Percentiles rank a stretch among this genome's conserved stretches.
Conservation (phyloP, 257 asterid species). For the Solanum peruvianum region DNA sequence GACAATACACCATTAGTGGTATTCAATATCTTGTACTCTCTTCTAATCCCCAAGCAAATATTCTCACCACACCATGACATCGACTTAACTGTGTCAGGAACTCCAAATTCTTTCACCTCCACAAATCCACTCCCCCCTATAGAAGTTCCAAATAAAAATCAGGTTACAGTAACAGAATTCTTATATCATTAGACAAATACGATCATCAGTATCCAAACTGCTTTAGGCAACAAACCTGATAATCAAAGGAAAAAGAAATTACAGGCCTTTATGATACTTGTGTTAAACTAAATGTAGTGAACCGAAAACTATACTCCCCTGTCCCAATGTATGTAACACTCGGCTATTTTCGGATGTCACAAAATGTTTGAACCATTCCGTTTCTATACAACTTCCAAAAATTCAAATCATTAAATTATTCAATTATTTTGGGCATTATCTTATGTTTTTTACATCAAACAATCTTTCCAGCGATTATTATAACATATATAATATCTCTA, state of each 20-base stretch:
- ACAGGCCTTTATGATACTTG: neutral
- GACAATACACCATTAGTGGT: conserved; percentile 73
- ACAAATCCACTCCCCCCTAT: conserved; percentile 92
- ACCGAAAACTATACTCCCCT: neutral
- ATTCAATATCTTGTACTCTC: conserved; percentile 79
- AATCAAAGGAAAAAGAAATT: neutral
- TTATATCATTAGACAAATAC: neutral
- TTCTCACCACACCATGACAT: conserved; percentile 99
- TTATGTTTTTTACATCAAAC: neutral
- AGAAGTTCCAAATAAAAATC: conserved; percentile 4
- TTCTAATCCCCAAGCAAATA: conserved; percentile 75
- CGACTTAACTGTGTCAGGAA: conserved; percentile 85
- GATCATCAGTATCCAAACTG: neutral
- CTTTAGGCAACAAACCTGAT: neutral
- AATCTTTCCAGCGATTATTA: neutral
- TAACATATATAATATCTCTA: neutral
- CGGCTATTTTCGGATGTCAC: neutral
- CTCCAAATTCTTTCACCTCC: conserved; percentile 89
- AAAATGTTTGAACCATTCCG: neutral
- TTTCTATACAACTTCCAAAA: neutral
- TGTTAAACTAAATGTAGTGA: neutral
- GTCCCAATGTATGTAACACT: neutral
- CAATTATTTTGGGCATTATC: neutral
- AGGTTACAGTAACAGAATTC: neutral
- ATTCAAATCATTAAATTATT: neutral